Evolutionary conservation across 768 basidiomycete genomes (phyloP).

Genomic region (Naganishia vishniacii): DNA sequence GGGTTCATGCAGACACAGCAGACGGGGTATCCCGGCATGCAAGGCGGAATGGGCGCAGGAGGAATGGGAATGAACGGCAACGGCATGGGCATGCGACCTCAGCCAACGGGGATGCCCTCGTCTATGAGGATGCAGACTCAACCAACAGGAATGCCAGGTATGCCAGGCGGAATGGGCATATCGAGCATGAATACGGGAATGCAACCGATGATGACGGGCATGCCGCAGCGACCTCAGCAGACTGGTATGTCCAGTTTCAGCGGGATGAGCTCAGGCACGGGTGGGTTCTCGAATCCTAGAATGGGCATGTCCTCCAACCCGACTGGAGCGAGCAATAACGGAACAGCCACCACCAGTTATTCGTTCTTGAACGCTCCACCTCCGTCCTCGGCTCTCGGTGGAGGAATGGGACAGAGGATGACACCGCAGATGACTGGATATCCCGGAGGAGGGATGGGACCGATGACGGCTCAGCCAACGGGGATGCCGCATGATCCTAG

Average conservation of each 20-base stretch:
- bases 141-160: constrained; percentile 12
- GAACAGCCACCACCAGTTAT: constrained; percentile 25
- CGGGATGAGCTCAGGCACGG: background rate
- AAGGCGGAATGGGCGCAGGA: background rate
- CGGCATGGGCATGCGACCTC: constrained; percentile 19
- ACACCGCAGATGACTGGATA: constrained; percentile 60
- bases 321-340: constrained; percentile 8
- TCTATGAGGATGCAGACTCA: constrained; percentile 17
- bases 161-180: constrained; percentile 18
- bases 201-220: constrained; percentile 23
- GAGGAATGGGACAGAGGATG: constrained; percentile 6
- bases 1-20: constrained; percentile 31
- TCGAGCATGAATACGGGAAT: constrained; percentile 17
- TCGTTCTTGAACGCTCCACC: constrained; percentile 41
- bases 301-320: constrained; percentile 11
- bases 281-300: constrained; percentile 2
- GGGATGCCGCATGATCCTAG: constrained; percentile 58
- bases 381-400: constrained; percentile 25
- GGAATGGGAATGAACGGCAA: constrained; percentile 1
- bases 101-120: constrained; percentile 22
- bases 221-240: constrained; percentile 15
- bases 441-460: constrained; percentile 47
- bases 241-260: constrained; percentile 23
- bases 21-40: constrained; percentile 27
- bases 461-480: constrained; percentile 41